These are phyloP conservation scores for Phytophthora melonis DNA, from an alignment of 352 stramenopile species.

Conservation along the genomic window DNA sequence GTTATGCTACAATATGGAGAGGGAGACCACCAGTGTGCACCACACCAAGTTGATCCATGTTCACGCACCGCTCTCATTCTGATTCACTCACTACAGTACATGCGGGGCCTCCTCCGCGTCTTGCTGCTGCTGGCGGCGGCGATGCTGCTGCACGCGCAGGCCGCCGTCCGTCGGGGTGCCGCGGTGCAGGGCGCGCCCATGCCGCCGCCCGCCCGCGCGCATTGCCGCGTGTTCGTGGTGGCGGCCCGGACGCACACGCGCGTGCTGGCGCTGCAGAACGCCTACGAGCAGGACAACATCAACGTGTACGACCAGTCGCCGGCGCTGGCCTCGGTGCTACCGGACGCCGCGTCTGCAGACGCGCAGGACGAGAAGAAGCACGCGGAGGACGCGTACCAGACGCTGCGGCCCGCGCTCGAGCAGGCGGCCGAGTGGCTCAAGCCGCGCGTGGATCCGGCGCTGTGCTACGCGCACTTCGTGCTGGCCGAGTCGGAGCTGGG, in stretches of 20 bases:
- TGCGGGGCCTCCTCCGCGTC: no score
- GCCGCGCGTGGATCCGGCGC: constrained; percentile 48
- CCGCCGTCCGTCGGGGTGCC: not conserved
- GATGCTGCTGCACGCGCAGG: constrained; percentile 15
- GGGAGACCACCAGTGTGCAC: not conserved
- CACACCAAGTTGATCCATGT: not conserved
- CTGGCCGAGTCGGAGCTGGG: constrained; percentile 26
- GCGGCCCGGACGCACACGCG: constrained; percentile 44
- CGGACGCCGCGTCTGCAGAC: constrained; percentile 8
- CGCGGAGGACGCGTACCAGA: constrained; percentile 49
- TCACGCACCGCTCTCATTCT: not conserved
- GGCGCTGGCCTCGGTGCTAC: constrained; percentile 34
- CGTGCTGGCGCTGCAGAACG: constrained; percentile 64
- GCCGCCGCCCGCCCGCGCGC: constrained; percentile 32
- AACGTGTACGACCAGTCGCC: constrained; percentile 56
- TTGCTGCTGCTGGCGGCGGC: constrained; percentile 21
- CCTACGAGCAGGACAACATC: constrained; percentile 58
- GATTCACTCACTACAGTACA: not conserved
- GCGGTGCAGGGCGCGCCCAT: constrained; percentile 24
- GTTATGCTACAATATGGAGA: constrained; percentile 5
- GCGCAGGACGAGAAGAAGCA: constrained; percentile 28
- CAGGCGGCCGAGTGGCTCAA: constrained; percentile 52
- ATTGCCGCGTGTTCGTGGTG: constrained; percentile 71
- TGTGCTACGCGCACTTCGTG: constrained; percentile 63
- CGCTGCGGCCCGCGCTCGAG: constrained; percentile 55